Evolutionary conservation across 768 basidiomycete species (phyloP), one percentile per base, ranked within the genome.

Genomic region (Leccinum imitatum): DNA sequence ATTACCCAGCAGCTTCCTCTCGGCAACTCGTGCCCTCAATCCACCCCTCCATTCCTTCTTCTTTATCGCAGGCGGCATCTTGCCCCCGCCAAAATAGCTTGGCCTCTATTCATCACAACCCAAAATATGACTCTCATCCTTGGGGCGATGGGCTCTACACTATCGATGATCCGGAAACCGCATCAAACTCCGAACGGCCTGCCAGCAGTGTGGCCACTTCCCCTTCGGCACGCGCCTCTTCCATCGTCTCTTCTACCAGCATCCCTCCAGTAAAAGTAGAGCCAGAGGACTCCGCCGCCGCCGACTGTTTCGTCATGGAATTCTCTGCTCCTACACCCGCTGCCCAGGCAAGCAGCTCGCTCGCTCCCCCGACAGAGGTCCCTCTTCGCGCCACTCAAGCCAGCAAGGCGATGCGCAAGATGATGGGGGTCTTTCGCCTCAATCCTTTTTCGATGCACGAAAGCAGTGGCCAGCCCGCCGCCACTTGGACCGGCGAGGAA

Each of bases 401-500:
- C 1, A 79, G 82, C 61, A 79, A 82, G 50, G 79, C 82, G 48
- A 90, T 90, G 90, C 82, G 86, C 56, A 76, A 77, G 52, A 85
- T 90, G 84, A 92, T 92, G 90, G 83, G 83, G 47, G 84, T 86
- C 21, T 89, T 91, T 71, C 82, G 90, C 8, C 79, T 91, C 65
- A 87, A 91, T 71, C 89, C 88, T 0, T 91, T 91, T 65, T 81
- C 88, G 23, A 83, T 86, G 75, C 84, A 88, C 63, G 83, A 78
- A 59, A 79, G 78, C 31, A 68, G 71, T 3, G 75, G 79, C 41
- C 78, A 79, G 51, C 77, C 78, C 4, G 60, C 73, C 3, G 72
- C 77, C 6, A 73, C 79, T 8, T 82, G 80, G 79, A 75, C 73
- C 10, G 77, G 78, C 57, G 79, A 81, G 56, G 82, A 84, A 56